These are phyloP conservation scores for Westerdykella sp. DNA, from an alignment of 2,329 filamentous ascomycete species.

Conservation along the genomic window DNA sequence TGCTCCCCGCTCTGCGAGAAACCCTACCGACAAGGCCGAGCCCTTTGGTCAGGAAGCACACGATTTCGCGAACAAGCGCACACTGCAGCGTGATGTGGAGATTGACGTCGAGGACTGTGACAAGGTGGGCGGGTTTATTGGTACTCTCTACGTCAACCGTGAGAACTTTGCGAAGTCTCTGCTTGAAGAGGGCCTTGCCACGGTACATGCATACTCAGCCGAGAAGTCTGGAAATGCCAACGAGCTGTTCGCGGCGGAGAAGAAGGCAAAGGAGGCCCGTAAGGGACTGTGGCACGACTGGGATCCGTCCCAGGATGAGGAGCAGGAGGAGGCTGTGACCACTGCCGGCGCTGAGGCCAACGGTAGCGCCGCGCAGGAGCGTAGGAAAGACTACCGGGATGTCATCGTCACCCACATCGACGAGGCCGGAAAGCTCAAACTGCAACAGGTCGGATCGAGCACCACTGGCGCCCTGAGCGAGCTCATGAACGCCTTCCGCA, in stretches of 20 bases:
- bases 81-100: conserved; percentile 91
- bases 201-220: conserved; percentile 89
- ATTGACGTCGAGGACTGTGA: conserved; percentile 92
- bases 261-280: conserved; percentile 78
- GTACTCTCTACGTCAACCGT: conserved; percentile 84
- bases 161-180: conserved; percentile 93
- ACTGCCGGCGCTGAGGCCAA: conserved; percentile 44
- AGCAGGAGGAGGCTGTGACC: conserved; percentile 45
- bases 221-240: conserved; percentile 87
- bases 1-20: conserved; percentile 78
- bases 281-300: conserved; percentile 92
- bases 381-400: conserved; percentile 87
- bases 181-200: conserved; percentile 87
- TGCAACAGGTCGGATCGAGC: conserved; percentile 75
- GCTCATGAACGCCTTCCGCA: conserved; percentile 84
- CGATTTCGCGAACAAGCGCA: conserved; percentile 80
- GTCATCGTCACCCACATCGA: conserved; percentile 90
- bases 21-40: conserved; percentile 73
- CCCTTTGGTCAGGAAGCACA: conserved; percentile 93
- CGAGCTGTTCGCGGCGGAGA: conserved; percentile 82
- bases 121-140: conserved; percentile 96
- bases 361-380: conserved; percentile 47
- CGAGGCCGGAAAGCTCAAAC: conserved; percentile 71
- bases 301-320: conserved; percentile 80
- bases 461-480: conserved; percentile 79